A percentile compares a stretch with the other conserved stretches of the same genome.
Evolutionary conservation across 495 filamentous ascomycete genomes (phyloP).

Genomic region (Penicillium macrosclerotiorum): DNA sequence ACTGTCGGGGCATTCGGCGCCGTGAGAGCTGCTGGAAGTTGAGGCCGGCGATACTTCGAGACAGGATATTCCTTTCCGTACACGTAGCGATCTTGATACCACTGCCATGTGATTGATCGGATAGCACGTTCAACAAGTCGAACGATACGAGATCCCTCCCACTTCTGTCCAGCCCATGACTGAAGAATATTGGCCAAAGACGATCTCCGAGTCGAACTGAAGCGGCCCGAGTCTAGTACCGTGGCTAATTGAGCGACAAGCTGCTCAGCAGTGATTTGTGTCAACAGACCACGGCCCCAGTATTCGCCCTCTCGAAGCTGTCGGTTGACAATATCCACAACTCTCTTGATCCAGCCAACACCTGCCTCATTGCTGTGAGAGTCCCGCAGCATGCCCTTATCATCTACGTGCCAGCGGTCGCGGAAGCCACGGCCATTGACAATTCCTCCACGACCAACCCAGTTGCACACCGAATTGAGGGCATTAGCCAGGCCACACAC

Average conservation of each 20-base stretch:
- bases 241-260: conserved; percentile 47
- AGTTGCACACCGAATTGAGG: conserved; percentile 94
- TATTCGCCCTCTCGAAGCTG: conserved; percentile 83
- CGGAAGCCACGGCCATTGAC: conserved; percentile 64
- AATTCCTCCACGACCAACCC: conserved; percentile 87
- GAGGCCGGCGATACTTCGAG: conserved; percentile 68
- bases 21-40: conserved; percentile 69
- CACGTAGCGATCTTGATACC: conserved; percentile 85
- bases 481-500: conserved; percentile 96
- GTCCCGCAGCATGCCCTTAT: conserved; percentile 80
- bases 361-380: conserved; percentile 56
- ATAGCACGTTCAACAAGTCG: conserved; percentile 82
- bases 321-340: conserved; percentile 91
- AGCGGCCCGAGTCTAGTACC: conserved; percentile 31
- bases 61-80: conserved; percentile 54
- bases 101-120: conserved; percentile 71
- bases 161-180: conserved; percentile 72
- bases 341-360: conserved; percentile 87
- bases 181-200: conserved; percentile 49
- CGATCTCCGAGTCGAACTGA: conserved; percentile 23
- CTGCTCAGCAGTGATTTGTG: conserved; percentile 50
- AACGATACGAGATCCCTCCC: conserved; percentile 89
- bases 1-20: conserved; percentile 92
- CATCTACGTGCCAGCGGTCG: conserved; percentile 94
- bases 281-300: conserved; percentile 80